phyloP scores from a whole-genome alignment of 1,284 basidiomycete species.

The Ceratobasidium sp. region DNA sequence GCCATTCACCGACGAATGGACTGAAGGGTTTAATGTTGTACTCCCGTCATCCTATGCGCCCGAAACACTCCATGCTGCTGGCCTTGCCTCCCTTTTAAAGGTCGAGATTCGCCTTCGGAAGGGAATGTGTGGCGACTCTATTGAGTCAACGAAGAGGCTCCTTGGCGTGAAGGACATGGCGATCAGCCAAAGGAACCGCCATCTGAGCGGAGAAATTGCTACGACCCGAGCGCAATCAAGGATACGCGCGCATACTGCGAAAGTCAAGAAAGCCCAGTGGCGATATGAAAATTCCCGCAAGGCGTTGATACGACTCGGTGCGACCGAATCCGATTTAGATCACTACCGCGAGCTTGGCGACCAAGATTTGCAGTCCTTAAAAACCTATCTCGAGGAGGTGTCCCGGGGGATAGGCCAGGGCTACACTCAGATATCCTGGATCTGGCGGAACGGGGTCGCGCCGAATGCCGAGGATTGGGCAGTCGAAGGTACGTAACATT shows the following conservation, averaged over 20 bases:
- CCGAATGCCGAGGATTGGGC: constrained; percentile 6
- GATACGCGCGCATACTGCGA: neutral
- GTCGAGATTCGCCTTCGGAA: neutral
- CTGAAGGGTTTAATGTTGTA: neutral
- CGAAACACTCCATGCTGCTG: neutral
- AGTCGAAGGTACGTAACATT: constrained; percentile 9
- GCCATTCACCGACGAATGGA: neutral
- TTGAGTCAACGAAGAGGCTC: constrained; percentile 3
- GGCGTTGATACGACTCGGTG: neutral
- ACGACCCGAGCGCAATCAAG: constrained; percentile 2
- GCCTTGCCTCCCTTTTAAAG: neutral
- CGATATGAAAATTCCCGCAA: constrained; percentile 4
- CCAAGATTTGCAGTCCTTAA: neutral
- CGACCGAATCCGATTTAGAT: neutral
- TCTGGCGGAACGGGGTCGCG: constrained; percentile 6
- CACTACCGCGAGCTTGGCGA: neutral
- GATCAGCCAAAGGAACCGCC: neutral
- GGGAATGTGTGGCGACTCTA: neutral
- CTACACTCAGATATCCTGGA: neutral
- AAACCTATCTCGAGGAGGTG: neutral
- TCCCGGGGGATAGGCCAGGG: neutral
- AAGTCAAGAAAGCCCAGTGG: constrained; percentile 8
- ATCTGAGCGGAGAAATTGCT: neutral
- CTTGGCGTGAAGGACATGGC: neutral
- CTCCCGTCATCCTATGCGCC: neutral